Conservation (phyloP, 2,329 filamentous ascomycete species). For the Xylaria sp. region DNA sequence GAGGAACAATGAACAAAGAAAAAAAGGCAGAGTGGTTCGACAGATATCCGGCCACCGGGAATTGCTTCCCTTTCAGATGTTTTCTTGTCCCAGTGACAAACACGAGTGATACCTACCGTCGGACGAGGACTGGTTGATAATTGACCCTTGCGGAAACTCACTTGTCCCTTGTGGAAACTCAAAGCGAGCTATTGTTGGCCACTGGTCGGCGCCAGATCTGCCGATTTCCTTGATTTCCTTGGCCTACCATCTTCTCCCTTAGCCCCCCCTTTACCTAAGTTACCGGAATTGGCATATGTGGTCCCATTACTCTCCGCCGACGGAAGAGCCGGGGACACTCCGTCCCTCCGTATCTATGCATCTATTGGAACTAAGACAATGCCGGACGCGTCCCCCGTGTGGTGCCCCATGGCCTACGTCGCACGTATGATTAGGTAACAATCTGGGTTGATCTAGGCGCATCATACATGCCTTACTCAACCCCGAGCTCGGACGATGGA, state of each 20-base stretch:
- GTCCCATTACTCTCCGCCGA: not conserved
- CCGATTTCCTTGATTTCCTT: slow-evolving; percentile 30
- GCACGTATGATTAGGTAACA: not conserved
- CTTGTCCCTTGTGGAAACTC: slow-evolving; percentile 17
- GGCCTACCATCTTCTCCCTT: not conserved
- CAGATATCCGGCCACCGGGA: not conserved
- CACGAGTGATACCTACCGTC: not conserved
- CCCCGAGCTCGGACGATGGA: slow-evolving; percentile 2
- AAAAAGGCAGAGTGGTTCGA: not conserved
- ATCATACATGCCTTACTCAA: not conserved
- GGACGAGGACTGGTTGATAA: slow-evolving; percentile 13
- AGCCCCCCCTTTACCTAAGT: not conserved
- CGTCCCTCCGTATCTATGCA: not conserved
- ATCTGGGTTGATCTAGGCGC: no score
- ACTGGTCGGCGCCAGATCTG: slow-evolving; percentile 39
- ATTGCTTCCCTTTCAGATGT: not conserved
- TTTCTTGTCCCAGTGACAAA: not conserved
- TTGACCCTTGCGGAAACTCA: slow-evolving; percentile 11
- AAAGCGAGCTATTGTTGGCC: slow-evolving; percentile 15
- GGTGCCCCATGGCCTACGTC: not conserved
- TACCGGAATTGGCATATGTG: slow-evolving; percentile 1
- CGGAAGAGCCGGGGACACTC: slow-evolving; percentile 2
- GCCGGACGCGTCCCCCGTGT: slow-evolving; percentile 1
- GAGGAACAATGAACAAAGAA: not conserved
- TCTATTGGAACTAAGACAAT: not conserved